Conservation (phyloP, 1,139 yeast genomes). For the Geotrichum candidum region DNA sequence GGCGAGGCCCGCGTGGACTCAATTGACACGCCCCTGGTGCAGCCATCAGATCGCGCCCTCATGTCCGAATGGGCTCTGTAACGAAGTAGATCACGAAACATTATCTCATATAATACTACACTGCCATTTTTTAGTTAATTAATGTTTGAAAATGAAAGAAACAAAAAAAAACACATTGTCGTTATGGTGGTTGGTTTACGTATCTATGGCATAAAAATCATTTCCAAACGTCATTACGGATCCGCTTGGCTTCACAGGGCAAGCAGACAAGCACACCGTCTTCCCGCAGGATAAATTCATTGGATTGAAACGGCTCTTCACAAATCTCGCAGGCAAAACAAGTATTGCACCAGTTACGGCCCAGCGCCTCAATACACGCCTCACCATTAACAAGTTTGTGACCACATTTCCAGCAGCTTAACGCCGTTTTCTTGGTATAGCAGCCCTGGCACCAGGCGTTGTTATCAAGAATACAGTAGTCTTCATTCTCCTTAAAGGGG, state of each 20-base stretch:
- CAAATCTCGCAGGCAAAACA: constrained; percentile 36
- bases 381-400: constrained; percentile 24
- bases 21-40: constrained; percentile 52
- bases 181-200: not conserved
- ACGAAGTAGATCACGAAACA: not conserved
- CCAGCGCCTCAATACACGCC: constrained; percentile 31
- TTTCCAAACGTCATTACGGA: constrained; percentile 28
- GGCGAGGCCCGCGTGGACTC: constrained; percentile 67
- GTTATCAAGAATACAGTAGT: constrained; percentile 26
- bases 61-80: constrained; percentile 18
- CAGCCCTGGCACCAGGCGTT: constrained; percentile 30
- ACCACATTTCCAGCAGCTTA: constrained; percentile 35
- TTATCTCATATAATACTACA: not conserved
- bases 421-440: constrained; percentile 27
- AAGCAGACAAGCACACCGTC: constrained; percentile 34
- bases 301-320: constrained; percentile 26
- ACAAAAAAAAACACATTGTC: not conserved
- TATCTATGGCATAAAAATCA: constrained; percentile 1
- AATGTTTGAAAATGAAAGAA: not conserved
- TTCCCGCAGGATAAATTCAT: constrained; percentile 32
- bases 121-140: not conserved
- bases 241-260: constrained; percentile 28
- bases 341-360: constrained; percentile 32
- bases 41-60: constrained; percentile 13
- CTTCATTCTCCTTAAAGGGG: constrained; percentile 25